phyloP scores from a whole-genome alignment of 176 grass and related monocot species.

The Dendrocalamus sinicus region DNA sequence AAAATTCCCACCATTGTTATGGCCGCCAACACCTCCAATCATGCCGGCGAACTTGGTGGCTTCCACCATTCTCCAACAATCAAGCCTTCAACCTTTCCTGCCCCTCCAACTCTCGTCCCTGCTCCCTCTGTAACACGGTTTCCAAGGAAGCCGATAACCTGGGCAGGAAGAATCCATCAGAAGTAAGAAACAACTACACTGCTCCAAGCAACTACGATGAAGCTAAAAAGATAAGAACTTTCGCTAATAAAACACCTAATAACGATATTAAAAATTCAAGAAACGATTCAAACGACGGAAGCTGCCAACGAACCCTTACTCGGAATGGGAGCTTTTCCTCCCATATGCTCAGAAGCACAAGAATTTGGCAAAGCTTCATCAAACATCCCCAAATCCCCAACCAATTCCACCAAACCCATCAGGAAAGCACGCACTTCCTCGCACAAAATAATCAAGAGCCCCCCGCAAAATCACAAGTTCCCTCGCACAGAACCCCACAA shows the following conservation, averaged over 20 bases:
- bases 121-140: not conserved
- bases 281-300: not conserved
- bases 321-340: not conserved
- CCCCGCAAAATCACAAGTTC: not conserved
- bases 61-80: conserved; percentile 48
- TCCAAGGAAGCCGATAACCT: not conserved
- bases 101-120: not conserved
- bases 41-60: conserved; percentile 55
- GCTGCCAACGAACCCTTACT: not conserved
- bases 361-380: not conserved
- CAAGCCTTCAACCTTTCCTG: not conserved
- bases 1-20: conserved; percentile 44
- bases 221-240: not conserved
- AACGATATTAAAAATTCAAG: not conserved
- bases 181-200: not conserved
- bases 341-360: not conserved
- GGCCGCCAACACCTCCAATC: conserved; percentile 43
- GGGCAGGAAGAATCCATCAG: conserved; percentile 2
- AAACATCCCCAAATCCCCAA: not conserved
- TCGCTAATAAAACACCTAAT: not conserved
- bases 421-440: not conserved
- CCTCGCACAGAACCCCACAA: not conserved
- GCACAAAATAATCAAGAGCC: not conserved
- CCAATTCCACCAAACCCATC: not conserved
- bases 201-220: not conserved